Conservation (phyloP, 495 filamentous ascomycete genomes). For the Schizothecium vesticola region DNA sequence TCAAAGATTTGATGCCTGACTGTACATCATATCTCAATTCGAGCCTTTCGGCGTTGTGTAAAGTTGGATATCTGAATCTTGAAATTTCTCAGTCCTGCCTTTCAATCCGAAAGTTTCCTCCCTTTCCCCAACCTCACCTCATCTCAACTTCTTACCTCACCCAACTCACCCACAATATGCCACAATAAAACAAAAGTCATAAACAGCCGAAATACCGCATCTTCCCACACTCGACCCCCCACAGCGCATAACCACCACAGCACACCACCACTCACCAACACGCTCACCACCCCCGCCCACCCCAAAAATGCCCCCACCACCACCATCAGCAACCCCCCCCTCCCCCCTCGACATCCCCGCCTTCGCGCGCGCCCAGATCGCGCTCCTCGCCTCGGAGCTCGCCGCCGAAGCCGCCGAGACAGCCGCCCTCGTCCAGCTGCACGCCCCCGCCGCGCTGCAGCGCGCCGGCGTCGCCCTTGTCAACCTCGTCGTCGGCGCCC, state of each 20-base stretch:
- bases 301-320: constrained; percentile 2
- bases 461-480: constrained; percentile 83
- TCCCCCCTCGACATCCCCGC: constrained; percentile 56
- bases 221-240: not conserved
- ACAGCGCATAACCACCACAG: not conserved
- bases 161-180: not conserved
- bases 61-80: not conserved
- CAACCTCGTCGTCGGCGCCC: constrained; percentile 67
- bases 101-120: not conserved
- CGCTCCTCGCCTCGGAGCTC: constrained; percentile 72
- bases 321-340: no score
- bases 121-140: not conserved
- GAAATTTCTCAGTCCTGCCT: not conserved
- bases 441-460: constrained; percentile 68
- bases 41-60: not conserved
- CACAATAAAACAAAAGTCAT: not conserved
- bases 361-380: constrained; percentile 75
- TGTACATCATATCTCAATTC: not conserved
- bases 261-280: not conserved
- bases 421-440: constrained; percentile 59
- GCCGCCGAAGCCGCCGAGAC: constrained; percentile 72
- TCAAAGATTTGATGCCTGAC: no score
- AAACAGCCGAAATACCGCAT: not conserved
- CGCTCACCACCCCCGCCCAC: not conserved
- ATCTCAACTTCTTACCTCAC: not conserved